Base-by-base conservation (phyloP, 345 rosid genomes). In the Eucalyptus coolabah region DNA sequence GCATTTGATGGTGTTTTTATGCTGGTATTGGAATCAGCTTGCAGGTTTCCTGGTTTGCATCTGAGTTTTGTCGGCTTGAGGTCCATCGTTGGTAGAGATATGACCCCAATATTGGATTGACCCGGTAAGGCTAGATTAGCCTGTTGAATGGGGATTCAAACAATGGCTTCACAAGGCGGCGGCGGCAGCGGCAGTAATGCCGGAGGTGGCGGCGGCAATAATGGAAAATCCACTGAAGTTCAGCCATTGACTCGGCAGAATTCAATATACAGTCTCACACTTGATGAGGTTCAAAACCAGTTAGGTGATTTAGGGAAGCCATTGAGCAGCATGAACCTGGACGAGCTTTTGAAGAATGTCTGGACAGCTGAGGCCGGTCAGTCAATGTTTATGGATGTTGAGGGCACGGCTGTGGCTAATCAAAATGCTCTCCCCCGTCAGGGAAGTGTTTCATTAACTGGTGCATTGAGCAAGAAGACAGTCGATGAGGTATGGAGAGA, bases 401-500 rank as follows among this genome's bases (percentile, higher is more conserved):
- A 94, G 83, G 93, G 95, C 86, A 82, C 92, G 3, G 86, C 90
- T 45, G 65, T 93, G 88, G 93, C 89, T 54, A 88, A 91, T 89
- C 95, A 93, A 89, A 91, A 88, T 81, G 92, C 95, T 88, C 90
- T 96, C 87, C 97, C n/a, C 86, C 95, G 91, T 28, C 98, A 98
- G 92, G 96, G 94, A 13, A 96, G 98, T 56, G 89, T 96, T 88
- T 94, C 98, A 56, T 86, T 97, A 42, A 93, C 96, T 28, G 89
- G 95, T 90, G 94, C 94, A 88, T 90, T 97, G 24, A 96, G 99
- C 89, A 95, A 96, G 94, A 97, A 96, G 96, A 98, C 99, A 5
- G 99, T 98, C 85, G 99, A 97, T 89, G 99, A 98, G 90, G 97
- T 97, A 19, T 97, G 99, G 99, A 97, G 94, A 95, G 98, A 96